Base-by-base conservation (phyloP, 495 filamentous ascomycete genomes). In the Sordaria brevicollis region DNA sequence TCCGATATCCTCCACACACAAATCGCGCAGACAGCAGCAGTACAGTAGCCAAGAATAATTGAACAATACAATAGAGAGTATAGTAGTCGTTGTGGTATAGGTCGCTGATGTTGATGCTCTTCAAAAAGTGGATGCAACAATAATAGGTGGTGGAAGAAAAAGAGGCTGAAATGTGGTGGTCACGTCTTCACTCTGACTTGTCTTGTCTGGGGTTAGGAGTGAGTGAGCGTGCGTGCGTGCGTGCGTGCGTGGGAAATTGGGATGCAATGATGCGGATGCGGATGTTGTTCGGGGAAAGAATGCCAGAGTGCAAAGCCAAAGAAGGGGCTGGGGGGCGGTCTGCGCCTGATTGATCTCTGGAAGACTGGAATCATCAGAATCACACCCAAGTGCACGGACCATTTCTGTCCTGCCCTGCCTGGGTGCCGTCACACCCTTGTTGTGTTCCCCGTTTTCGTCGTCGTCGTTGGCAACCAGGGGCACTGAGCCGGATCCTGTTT, bases 301-400 rank as follows among this genome's bases (percentile, higher is more conserved):
- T 17, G 21, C 43, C 43, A 25, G 43, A 54, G 43, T 54, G 43
- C 43, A 67, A 71, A 67, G 29, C 37, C n/a, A 36, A 65, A 35
- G 67, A 69, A 67, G 71, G 54, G 72, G 70, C 70, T 69, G 70
- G 72, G 69, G 72, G 70, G 41, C 65, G 57, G 43, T 36, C 57
- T 67, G 49, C 13, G 25, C 49, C 29, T 69, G n/a, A 66, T 29
- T 69, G 57, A 35, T 36, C 49, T 67, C 15, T 15, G 62, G 17
- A 65, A 29, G 29, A 33, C 17, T 25, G 67, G n/a, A 29, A 33
- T 21, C 38, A 49, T 66, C 67, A 62, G 41, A 62, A 35, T 68
- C 34, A 8, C 49, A 62, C 25, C 49, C 25, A 8, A 13, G 49
- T 31, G 49, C 49, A 62, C 49, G 49, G 49, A 62, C 49, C 49